Percentiles rank a stretch among this genome's conserved stretches.
Conservation (phyloP, 2,329 filamentous ascomycete species). For the Aspergillus chevalieri region DNA sequence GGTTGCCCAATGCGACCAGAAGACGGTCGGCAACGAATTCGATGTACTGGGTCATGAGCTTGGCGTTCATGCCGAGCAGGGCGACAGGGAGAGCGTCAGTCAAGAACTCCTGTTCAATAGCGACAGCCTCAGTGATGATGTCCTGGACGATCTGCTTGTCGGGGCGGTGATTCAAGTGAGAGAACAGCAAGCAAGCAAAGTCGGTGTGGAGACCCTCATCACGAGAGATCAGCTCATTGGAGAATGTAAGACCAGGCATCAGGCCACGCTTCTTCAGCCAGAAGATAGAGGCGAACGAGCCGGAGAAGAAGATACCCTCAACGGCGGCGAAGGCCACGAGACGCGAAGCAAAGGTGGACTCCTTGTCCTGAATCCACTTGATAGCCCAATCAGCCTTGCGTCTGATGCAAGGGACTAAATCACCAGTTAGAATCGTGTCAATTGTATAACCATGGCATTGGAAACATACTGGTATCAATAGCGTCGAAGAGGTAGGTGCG, state of each 20-base stretch:
- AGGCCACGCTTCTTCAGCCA: conserved; percentile 99
- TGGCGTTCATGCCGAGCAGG: conserved; percentile 95
- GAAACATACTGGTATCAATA: conserved; percentile 81
- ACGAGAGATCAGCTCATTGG: conserved; percentile 98
- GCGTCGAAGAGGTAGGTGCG: conserved; percentile 94
- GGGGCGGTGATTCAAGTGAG: conserved; percentile 90
- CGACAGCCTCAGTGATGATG: conserved; percentile 90
- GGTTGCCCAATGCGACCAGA: conserved; percentile 84
- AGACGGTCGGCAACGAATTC: conserved; percentile 98
- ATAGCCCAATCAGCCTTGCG: conserved; percentile 99
- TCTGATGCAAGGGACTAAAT: conserved; percentile 80
- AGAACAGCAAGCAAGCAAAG: conserved; percentile 95
- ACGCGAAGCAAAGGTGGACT: conserved; percentile 91
- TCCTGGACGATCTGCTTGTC: conserved; percentile 71
- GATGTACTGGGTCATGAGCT: conserved; percentile 99
- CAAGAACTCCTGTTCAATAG: conserved; percentile 95
- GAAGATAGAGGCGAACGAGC: conserved; percentile 98
- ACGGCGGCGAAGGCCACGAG: conserved; percentile 95
- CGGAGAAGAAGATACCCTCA: conserved; percentile 99
- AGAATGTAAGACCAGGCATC: conserved; percentile 98
- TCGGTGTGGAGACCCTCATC: conserved; percentile 99
- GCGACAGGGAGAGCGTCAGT: conserved; percentile 89
- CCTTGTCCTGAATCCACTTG: conserved; percentile 85
- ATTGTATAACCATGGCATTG: not conserved
- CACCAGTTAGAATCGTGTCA: conserved; percentile 20